These are phyloP conservation scores for Phalaenopsis aphrodite DNA, from an alignment of 106 monocot genomes.

Conservation along the genomic window DNA sequence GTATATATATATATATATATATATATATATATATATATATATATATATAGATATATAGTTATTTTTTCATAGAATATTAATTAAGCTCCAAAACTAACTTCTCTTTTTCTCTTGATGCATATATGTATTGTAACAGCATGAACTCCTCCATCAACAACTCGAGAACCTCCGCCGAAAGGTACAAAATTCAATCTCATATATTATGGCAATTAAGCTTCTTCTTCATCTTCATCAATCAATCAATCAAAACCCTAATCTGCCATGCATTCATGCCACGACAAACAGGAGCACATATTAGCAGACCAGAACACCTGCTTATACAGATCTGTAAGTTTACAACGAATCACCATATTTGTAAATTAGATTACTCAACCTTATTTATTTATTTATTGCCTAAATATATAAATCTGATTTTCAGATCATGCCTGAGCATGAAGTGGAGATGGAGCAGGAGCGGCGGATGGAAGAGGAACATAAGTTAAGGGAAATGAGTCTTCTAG, in stretches of 20 bases:
- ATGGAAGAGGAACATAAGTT: constrained; percentile 18
- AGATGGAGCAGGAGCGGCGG: constrained; percentile 18
- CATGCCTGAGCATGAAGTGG: too few relatives aligned
- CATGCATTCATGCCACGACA: background rate
- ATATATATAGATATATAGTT: too few relatives aligned
- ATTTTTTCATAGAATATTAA: too few relatives aligned
- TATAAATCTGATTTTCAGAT: background rate
- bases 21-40: too few relatives aligned
- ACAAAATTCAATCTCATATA: background rate
- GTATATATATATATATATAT: too few relatives aligned
- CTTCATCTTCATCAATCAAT: background rate
- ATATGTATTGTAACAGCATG: constrained; percentile 25
- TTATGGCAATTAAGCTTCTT: background rate
- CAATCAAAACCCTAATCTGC: background rate
- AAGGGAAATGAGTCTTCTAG: constrained; percentile 11
- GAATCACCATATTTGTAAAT: background rate
- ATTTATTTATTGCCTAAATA: background rate
- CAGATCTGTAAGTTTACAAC: constrained; percentile 25
- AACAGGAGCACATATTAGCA: constrained; percentile 53
- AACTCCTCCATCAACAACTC: constrained; percentile 57
- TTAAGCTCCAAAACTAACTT: too few relatives aligned
- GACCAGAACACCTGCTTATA: constrained; percentile 43
- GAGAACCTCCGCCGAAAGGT: constrained; percentile 64
- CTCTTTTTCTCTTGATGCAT: too few relatives aligned
- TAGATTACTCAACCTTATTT: background rate